phyloP scores from a whole-genome alignment of 805 yeast species.

The Jamesozyma jinghongensis region DNA sequence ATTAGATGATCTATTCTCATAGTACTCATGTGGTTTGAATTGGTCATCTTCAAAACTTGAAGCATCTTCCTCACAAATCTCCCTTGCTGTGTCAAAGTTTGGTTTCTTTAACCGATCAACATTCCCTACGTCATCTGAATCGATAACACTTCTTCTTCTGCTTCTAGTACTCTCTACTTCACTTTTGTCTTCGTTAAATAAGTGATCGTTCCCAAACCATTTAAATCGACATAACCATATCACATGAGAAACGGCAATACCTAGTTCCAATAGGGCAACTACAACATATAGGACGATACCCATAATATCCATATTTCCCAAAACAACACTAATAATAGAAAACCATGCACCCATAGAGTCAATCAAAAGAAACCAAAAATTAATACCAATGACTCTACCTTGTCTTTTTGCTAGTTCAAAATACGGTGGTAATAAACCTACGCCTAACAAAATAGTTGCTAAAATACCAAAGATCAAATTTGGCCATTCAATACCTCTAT shows the following conservation, averaged over 20 bases:
- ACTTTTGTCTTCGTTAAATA: too few relatives aligned
- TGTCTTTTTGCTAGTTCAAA: constrained; percentile 68
- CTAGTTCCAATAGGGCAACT: constrained; percentile 67
- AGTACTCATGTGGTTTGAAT: background rate
- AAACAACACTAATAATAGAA: constrained; percentile 52
- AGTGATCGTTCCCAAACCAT: constrained; percentile 13
- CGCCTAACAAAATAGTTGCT: constrained; percentile 65
- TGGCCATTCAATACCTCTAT: constrained; percentile 60
- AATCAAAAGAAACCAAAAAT: constrained; percentile 64
- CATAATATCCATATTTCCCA: constrained; percentile 65
- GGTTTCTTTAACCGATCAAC: background rate
- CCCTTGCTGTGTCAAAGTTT: background rate
- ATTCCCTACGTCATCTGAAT: too few relatives aligned
- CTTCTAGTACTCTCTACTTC: too few relatives aligned
- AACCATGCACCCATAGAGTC: constrained; percentile 80
- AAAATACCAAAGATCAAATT: constrained; percentile 67
- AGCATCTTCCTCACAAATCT: background rate
- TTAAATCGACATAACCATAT: constrained; percentile 53
- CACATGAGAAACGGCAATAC: constrained; percentile 61
- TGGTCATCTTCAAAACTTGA: background rate
- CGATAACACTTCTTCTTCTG: too few relatives aligned
- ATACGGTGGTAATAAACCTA: constrained; percentile 84
- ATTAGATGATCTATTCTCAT: background rate
- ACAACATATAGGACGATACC: constrained; percentile 69
- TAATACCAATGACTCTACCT: constrained; percentile 84